phyloP scores from a whole-genome alignment of 208 protist species.

The Naegleria lovaniensis region DNA sequence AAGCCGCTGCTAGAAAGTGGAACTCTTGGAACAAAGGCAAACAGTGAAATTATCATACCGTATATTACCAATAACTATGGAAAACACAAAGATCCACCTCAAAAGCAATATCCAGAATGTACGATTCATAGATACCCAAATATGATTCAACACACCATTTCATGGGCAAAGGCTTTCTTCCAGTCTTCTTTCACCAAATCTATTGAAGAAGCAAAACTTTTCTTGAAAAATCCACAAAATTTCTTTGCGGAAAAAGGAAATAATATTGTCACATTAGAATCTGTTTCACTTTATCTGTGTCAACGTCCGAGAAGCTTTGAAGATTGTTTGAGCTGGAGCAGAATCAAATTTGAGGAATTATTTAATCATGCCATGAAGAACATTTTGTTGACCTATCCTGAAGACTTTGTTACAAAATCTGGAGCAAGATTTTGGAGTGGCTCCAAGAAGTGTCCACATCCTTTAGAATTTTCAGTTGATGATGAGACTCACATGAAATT shows the following conservation, averaged over 20 bases:
- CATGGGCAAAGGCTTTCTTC: conserved; percentile 7
- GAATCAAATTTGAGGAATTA: conserved; percentile 64
- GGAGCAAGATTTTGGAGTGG: conserved; percentile 56
- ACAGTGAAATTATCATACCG: conserved; percentile 54
- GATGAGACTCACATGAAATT: conserved; percentile 45
- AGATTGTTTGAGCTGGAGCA: conserved; percentile 73
- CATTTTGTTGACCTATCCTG: conserved; percentile 48
- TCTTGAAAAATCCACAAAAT: conserved; percentile 15
- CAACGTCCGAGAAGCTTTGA: conserved; percentile 56
- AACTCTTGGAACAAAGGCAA: conserved; percentile 59
- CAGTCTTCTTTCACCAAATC: not conserved
- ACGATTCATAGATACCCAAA: conserved; percentile 23
- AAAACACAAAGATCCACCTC: conserved; percentile 31
- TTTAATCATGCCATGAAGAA: conserved; percentile 47
- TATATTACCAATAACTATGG: conserved; percentile 53
- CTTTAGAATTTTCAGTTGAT: conserved; percentile 38
- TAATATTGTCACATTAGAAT: conserved; percentile 38
- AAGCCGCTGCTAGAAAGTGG: conserved; percentile 58
- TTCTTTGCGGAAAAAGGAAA: conserved; percentile 4
- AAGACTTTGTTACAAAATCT: conserved; percentile 37
- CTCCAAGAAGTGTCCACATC: conserved; percentile 46
- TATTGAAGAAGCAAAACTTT: conserved; percentile 6
- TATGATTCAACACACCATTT: conserved; percentile 27
- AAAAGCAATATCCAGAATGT: conserved; percentile 31
- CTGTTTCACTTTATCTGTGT: conserved; percentile 10